Percentiles rank a stretch among this genome's conserved stretches.
Evolutionary conservation across 352 stramenopile species (phyloP).

Genomic region (Pythium phragmiticola): DNA sequence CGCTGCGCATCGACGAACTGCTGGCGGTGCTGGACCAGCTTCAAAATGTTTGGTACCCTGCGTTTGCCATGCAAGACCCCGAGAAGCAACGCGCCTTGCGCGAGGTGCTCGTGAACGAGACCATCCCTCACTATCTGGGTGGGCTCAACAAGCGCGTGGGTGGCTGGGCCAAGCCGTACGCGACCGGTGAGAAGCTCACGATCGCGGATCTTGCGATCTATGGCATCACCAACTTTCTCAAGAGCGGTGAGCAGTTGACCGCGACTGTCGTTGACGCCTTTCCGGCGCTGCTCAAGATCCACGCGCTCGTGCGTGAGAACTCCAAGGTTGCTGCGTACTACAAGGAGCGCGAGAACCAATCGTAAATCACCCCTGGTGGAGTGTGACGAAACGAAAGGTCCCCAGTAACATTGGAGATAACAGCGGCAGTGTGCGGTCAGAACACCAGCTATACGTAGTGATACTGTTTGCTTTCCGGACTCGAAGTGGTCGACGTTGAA

Average conservation of each 20-base stretch:
- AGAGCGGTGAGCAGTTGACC: slow-evolving; percentile 8
- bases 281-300: background rate
- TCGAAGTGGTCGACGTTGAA: no score
- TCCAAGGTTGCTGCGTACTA: background rate
- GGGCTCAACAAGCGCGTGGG: slow-evolving; percentile 41
- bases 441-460: no score
- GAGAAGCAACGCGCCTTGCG: slow-evolving; percentile 26
- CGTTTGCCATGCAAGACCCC: slow-evolving; percentile 37
- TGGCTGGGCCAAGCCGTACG: slow-evolving; percentile 27
- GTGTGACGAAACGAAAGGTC: no score
- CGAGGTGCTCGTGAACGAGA: slow-evolving; percentile 31
- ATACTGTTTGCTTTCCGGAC: no score
- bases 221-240: background rate
- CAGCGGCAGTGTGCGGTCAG: no score
- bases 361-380: no score
- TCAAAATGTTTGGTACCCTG: slow-evolving; percentile 18
- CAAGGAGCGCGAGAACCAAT: no score
- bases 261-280: slow-evolving; percentile 4
- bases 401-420: no score
- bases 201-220: slow-evolving; percentile 58
- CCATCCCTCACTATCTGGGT: slow-evolving; percentile 38
- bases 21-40: slow-evolving; percentile 35
- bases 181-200: slow-evolving; percentile 33
- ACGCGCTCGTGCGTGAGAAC: slow-evolving; percentile 5
- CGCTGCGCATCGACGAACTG: slow-evolving; percentile 34